A percentile compares a stretch with the other conserved stretches of the same genome.
phyloP scores from a whole-genome alignment of 164 flowering plant genomes.

The Aristolochia californica region DNA sequence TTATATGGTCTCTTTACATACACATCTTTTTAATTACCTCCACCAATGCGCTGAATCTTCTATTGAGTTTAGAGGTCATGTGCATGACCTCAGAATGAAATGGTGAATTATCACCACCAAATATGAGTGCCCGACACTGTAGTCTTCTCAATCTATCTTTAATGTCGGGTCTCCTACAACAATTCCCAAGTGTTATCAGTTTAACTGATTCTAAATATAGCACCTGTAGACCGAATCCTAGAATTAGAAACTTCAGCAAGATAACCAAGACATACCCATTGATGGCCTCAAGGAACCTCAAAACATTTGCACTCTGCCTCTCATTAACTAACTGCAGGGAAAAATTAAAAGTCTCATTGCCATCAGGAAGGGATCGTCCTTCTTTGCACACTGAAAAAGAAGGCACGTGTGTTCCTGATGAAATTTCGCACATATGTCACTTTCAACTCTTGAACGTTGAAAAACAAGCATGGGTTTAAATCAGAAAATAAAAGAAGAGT shows the following conservation, averaged over 20 bases:
- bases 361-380: constrained; percentile 5
- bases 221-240: background rate
- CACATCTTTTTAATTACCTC: constrained; percentile 63
- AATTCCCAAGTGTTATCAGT: background rate
- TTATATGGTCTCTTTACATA: background rate
- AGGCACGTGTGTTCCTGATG: no score
- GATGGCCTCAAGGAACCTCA: constrained; percentile 75
- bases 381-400: background rate
- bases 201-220: background rate
- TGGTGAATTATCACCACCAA: constrained; percentile 81
- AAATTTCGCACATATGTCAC: no score
- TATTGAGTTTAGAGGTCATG: constrained; percentile 71
- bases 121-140: constrained; percentile 74
- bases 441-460: no score
- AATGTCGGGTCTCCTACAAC: constrained; percentile 69
- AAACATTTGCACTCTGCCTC: constrained; percentile 64
- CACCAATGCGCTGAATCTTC: constrained; percentile 76
- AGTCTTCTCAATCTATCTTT: constrained; percentile 67
- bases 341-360: background rate
- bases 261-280: constrained; percentile 49
- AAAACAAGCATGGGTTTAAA: no score
- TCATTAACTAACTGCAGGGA: constrained; percentile 61
- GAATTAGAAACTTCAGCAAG: background rate
- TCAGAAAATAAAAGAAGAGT: no score
- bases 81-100: constrained; percentile 76